These are phyloP conservation scores for Dictyostelium firmibasis DNA, from an alignment of 78 protist genomes.

Conservation along the genomic window DNA sequence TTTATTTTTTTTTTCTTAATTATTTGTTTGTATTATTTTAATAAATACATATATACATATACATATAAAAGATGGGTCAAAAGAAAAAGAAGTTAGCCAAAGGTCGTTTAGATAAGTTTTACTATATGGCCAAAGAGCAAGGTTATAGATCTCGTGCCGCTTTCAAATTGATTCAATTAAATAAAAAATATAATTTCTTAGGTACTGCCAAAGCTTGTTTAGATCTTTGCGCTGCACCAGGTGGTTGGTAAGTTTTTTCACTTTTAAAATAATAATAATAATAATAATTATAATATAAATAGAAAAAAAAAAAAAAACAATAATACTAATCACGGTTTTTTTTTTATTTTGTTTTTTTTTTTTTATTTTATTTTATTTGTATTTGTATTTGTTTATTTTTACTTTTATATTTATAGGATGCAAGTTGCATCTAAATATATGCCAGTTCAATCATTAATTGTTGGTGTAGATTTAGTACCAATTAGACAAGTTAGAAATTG, in stretches of 20 bases:
- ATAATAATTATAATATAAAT: too few relatives aligned
- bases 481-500: constrained; percentile 95
- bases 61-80: constrained; percentile 61
- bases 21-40: background rate
- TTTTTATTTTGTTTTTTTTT: background rate
- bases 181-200: constrained; percentile 96
- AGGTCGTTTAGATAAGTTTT: constrained; percentile 95
- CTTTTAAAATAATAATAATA: background rate
- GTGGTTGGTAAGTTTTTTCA: constrained; percentile 55
- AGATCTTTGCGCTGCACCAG: constrained; percentile 99
- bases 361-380: background rate
- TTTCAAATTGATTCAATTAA: constrained; percentile 99
- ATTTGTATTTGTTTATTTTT: background rate
- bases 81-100: constrained; percentile 88
- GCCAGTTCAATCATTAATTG: constrained; percentile 91
- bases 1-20: background rate
- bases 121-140: constrained; percentile 98
- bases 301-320: too few relatives aligned
- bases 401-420: constrained; percentile 73
- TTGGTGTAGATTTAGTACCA: constrained; percentile 98
- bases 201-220: constrained; percentile 82
- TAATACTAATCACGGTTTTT: background rate
- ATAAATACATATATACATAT: background rate
- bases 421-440: constrained; percentile 96
- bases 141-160: constrained; percentile 99